Base-by-base conservation (phyloP, 1,284 basidiomycete genomes). In the Cutaneotrichosporon sp. region DNA sequence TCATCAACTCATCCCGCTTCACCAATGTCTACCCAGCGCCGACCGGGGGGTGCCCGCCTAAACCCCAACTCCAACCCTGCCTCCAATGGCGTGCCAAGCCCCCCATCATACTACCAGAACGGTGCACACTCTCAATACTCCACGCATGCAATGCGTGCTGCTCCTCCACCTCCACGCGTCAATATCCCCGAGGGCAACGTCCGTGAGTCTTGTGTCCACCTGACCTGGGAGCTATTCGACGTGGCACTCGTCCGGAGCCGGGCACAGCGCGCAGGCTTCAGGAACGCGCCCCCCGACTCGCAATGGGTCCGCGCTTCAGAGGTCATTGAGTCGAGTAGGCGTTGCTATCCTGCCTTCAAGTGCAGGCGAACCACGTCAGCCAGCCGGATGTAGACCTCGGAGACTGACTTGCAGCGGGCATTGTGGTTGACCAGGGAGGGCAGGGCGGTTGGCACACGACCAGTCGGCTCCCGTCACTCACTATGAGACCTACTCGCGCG, bases 101-200 rank as follows among this genome's bases (percentile, higher is more conserved):
- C 47, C n/a, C 31, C 49, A 47, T n/a, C 46, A 6, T 36, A 21
- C n/a, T 18, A 50, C 11, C 13, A 11, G 36, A 56, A 56, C 5
- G 52, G 52, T 32, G 11, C 36, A 18, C 21, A 26, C n/a, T 42
- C 38, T 16, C 22, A 6, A n/a, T 13, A 31, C 6, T n/a, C 13
- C 55, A 6, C 26, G 7, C 71, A 69, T 49, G 62, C 18, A 46
- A 46, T n/a, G 18, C 56, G 56, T 10, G 51, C 51, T 11, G 60
- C 56, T 10, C 47, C 58, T 18, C 32, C 50, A 26, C 49, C 76
- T 18, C 74, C 76, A 1, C 72, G 71, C 58, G 65, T 81, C 5
- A 64, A 61, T 52, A 81, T 81, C 32, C 80, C 80, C 9, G 42
- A 61, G 26, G 80, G 75, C 46, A 81, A 81, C 62, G 76, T 81